Evolutionary conservation across 1,284 basidiomycete species (phyloP).

Genomic region (Papiliotrema nemorosa): DNA sequence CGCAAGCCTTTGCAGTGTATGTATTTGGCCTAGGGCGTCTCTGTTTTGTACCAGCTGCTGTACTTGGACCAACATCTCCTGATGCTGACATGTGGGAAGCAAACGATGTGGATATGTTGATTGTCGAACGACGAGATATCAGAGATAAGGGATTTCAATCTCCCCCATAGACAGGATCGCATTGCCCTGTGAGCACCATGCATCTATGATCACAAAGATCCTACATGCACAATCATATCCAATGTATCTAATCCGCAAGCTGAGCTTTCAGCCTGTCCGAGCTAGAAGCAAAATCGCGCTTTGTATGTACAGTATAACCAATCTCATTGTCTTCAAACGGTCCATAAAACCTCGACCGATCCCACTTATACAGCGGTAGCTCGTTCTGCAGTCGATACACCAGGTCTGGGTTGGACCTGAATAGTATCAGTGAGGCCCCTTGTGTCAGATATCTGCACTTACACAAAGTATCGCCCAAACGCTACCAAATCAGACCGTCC

Average conservation of each 20-base stretch:
- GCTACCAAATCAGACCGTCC: conserved; percentile 28
- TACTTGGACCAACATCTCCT: too few species aligned
- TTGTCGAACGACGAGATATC: background rate
- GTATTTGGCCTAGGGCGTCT: conserved; percentile 1
- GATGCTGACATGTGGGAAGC: too few species aligned
- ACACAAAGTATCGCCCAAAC: conserved; percentile 33
- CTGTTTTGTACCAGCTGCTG: background rate
- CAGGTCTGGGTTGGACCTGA: conserved; percentile 25
- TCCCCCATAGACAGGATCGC: too few species aligned
- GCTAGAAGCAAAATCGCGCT: conserved; percentile 10
- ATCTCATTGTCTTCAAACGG: conserved; percentile 36
- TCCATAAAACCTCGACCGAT: conserved; percentile 26
- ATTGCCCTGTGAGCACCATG: too few species aligned
- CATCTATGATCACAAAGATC: too few species aligned
- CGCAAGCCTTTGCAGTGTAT: conserved; percentile 3
- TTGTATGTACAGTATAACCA: conserved; percentile 32
- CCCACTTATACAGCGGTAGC: conserved; percentile 23
- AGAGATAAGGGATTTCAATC: background rate
- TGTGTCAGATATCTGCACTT: too few species aligned
- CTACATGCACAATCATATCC: too few species aligned
- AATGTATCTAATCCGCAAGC: conserved; percentile 10
- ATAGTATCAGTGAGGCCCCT: background rate
- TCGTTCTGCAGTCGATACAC: conserved; percentile 19
- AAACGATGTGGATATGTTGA: too few species aligned
- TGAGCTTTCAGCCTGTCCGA: conserved; percentile 18